phyloP scores from a whole-genome alignment of 2,329 filamentous ascomycete genomes.

The Rugonectria rugulosa region DNA sequence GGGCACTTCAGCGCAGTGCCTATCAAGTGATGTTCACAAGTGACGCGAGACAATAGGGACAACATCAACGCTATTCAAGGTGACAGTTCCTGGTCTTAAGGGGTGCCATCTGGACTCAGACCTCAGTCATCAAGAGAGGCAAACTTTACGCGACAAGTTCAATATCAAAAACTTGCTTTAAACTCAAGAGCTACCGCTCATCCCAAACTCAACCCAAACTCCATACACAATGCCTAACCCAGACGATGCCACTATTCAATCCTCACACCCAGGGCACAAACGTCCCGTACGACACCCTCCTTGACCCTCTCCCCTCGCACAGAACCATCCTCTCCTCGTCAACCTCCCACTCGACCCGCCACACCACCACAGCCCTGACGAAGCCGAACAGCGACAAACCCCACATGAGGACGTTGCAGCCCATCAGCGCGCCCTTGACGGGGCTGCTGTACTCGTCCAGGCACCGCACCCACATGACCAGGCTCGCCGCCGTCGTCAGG shows the following conservation, averaged over 20 bases:
- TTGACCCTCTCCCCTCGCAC: not conserved
- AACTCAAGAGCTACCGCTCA: slow-evolving; percentile 46
- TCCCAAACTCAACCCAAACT: slow-evolving; percentile 46
- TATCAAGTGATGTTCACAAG: slow-evolving; percentile 50
- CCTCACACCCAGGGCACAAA: slow-evolving; percentile 18
- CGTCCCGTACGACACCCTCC: slow-evolving; percentile 29
- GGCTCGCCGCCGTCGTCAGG: slow-evolving; percentile 28
- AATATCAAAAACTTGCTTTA: too few species aligned
- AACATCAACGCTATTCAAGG: slow-evolving; percentile 61
- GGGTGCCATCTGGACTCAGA: slow-evolving; percentile 63
- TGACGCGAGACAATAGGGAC: slow-evolving; percentile 52
- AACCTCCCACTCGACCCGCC: slow-evolving; percentile 28
- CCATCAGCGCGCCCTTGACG: slow-evolving; percentile 38
- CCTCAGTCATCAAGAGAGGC: slow-evolving; percentile 55
- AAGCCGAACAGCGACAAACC: slow-evolving; percentile 41
- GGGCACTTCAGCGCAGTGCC: slow-evolving; percentile 55
- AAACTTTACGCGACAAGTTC: too few species aligned
- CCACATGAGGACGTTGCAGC: slow-evolving; percentile 39
- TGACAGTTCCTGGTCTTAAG: slow-evolving; percentile 60
- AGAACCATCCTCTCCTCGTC: slow-evolving; percentile 14
- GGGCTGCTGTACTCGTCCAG: slow-evolving; percentile 32
- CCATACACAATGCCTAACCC: not conserved
- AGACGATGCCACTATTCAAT: not conserved
- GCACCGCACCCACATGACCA: slow-evolving; percentile 32
- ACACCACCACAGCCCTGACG: slow-evolving; percentile 38